phyloP scores from a whole-genome alignment of 1,284 basidiomycete genomes.

The Microstroma glucosiphilum region DNA sequence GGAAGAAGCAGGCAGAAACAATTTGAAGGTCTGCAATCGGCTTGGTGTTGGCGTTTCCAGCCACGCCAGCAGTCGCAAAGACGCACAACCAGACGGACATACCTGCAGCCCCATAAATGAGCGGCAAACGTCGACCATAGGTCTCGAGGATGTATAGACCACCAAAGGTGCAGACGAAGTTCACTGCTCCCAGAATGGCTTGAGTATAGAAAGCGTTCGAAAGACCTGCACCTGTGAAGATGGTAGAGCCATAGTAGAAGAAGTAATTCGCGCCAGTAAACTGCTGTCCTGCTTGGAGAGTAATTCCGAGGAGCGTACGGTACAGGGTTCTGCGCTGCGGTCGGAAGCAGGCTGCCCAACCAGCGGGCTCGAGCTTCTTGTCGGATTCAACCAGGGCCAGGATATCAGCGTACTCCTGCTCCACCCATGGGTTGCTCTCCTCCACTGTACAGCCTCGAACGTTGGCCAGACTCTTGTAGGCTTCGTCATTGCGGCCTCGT shows the following conservation, averaged over 20 bases:
- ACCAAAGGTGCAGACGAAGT: slow-evolving; percentile 59
- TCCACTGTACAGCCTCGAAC: slow-evolving; percentile 57
- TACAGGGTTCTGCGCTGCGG: slow-evolving; percentile 39
- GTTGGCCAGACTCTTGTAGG: slow-evolving; percentile 57
- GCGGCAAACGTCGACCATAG: slow-evolving; percentile 57
- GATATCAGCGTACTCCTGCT: slow-evolving; percentile 44
- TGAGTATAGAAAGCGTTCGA: slow-evolving; percentile 60
- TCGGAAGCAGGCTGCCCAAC: slow-evolving; percentile 46
- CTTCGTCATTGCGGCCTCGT: slow-evolving; percentile 58
- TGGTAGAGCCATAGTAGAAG: slow-evolving; percentile 56
- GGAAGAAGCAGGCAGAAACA: slow-evolving; percentile 70
- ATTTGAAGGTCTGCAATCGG: slow-evolving; percentile 66
- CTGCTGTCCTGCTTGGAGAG: slow-evolving; percentile 67
- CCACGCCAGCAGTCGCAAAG: slow-evolving; percentile 68
- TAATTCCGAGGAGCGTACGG: slow-evolving; percentile 56
- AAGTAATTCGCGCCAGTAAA: slow-evolving; percentile 62
- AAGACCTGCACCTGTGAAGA: slow-evolving; percentile 66
- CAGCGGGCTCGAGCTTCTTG: slow-evolving; percentile 17
- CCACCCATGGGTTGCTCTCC: slow-evolving; percentile 38
- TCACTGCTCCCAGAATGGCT: slow-evolving; percentile 60
- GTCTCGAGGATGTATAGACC: slow-evolving; percentile 60
- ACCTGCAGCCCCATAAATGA: slow-evolving; percentile 57
- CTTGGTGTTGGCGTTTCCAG: slow-evolving; percentile 56
- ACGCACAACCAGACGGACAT: slow-evolving; percentile 70
- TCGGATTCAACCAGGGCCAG: slow-evolving; percentile 33